phyloP scores from a whole-genome alignment of 2,329 filamentous ascomycete species.

The Colletotrichum noveboracense region DNA sequence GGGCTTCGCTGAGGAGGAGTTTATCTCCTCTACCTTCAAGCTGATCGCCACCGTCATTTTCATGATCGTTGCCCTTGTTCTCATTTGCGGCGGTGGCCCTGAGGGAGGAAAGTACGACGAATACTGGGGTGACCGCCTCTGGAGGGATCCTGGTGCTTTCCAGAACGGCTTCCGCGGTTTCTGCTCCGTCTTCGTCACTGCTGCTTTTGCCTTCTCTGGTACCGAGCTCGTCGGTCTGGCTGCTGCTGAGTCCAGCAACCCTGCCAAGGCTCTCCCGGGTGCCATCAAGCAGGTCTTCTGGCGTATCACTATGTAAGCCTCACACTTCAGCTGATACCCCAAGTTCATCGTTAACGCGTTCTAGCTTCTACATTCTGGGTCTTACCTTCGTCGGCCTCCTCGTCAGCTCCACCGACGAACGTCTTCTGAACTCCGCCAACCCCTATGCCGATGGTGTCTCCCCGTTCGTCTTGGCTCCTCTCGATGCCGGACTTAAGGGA shows the following conservation, averaged over 20 bases:
- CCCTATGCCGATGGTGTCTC: constrained; percentile 43
- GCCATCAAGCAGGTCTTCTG: constrained; percentile 78
- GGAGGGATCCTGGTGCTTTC: constrained; percentile 57
- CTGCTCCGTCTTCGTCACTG: constrained; percentile 72
- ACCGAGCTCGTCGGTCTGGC: constrained; percentile 74
- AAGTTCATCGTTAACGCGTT: constrained; percentile 24
- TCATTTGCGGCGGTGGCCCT: constrained; percentile 64
- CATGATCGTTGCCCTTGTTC: constrained; percentile 64
- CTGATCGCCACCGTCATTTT: constrained; percentile 63
- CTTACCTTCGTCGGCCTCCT: constrained; percentile 55
- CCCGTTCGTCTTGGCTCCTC: constrained; percentile 20
- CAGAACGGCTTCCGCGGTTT: constrained; percentile 74
- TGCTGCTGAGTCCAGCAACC: constrained; percentile 71
- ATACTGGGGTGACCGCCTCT: constrained; percentile 47
- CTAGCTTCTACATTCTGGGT: constrained; percentile 50
- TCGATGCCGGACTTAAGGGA: constrained; percentile 51
- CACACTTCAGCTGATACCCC: neutral
- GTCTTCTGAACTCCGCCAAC: constrained; percentile 47
- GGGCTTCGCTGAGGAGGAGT: constrained; percentile 62
- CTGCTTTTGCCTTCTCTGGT: constrained; percentile 71
- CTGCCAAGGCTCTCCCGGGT: constrained; percentile 73
- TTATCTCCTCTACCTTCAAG: constrained; percentile 60
- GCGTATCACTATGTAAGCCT: constrained; percentile 48
- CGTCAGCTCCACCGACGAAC: constrained; percentile 45
- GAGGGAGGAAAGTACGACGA: constrained; percentile 42